phyloP scores from a whole-genome alignment of 768 basidiomycete species.

The Lentinula raphanica region DNA sequence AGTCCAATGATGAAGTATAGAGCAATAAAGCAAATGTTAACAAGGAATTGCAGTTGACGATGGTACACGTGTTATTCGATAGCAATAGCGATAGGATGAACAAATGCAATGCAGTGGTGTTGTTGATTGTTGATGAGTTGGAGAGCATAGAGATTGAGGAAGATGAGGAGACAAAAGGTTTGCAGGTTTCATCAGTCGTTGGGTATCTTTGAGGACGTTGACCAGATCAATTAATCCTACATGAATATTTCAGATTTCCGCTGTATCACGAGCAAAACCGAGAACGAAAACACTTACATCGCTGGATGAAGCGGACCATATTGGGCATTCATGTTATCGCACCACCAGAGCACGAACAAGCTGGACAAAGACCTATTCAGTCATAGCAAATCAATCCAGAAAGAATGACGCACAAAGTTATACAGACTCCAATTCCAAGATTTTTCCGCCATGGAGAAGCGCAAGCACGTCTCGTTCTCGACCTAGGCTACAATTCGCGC shows the following conservation, averaged over 20 bases:
- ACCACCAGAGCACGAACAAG: not conserved
- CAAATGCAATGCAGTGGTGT: not conserved
- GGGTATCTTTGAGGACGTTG: not conserved
- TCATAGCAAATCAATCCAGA: too few relatives aligned
- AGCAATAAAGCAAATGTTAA: not conserved
- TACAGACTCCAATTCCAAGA: not conserved
- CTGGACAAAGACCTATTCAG: too few relatives aligned
- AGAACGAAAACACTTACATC: too few relatives aligned
- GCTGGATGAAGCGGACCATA: not conserved
- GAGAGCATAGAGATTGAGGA: not conserved
- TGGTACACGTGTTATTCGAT: conserved; percentile 1
- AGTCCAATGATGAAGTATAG: not conserved
- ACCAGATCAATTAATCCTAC: not conserved
- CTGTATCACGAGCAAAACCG: too few relatives aligned
- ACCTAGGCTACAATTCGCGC: conserved; percentile 2
- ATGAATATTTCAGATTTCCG: too few relatives aligned
- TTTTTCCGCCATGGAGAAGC: not conserved
- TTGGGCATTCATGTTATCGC: not conserved
- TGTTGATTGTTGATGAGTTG: too few relatives aligned
- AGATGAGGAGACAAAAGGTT: not conserved
- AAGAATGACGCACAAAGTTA: not conserved
- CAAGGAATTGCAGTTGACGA: not conserved
- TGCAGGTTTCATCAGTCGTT: not conserved
- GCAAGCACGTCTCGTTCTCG: not conserved
- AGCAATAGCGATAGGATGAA: not conserved